phyloP scores from a whole-genome alignment of 192 early-diverging fungal genomes.

The Borealophlyctis nickersoniae region DNA sequence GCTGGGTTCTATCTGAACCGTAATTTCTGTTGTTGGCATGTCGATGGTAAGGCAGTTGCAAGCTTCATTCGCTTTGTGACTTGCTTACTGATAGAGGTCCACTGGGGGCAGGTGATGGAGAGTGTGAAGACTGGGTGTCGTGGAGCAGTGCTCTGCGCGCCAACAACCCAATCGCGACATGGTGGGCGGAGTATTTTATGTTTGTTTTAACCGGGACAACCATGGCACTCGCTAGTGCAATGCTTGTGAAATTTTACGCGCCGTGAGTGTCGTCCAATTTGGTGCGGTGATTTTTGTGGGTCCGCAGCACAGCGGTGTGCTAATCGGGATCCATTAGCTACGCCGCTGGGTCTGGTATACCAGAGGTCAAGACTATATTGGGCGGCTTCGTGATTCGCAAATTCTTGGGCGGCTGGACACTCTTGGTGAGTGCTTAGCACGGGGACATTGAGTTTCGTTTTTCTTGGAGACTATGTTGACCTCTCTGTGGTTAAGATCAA shows the following conservation, averaged over 20 bases:
- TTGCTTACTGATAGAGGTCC: neutral
- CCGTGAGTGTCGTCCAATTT: conserved; percentile 22
- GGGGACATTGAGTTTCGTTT: neutral
- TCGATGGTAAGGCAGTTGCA: conserved; percentile 19
- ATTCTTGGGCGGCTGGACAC: conserved; percentile 86
- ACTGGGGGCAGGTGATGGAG: neutral
- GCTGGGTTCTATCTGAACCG: conserved; percentile 45
- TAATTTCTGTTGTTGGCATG: conserved; percentile 53
- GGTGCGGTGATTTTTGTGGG: neutral
- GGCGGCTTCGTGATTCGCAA: conserved; percentile 94
- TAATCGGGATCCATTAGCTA: conserved; percentile 30
- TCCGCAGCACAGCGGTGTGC: too few species aligned
- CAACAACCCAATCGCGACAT: conserved; percentile 6
- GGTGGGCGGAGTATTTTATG: conserved; percentile 31
- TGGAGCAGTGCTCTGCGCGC: conserved; percentile 29
- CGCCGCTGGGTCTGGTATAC: conserved; percentile 74
- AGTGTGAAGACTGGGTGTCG: conserved; percentile 36
- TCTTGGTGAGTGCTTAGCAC: conserved; percentile 54
- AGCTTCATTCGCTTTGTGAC: neutral
- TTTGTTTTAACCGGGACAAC: conserved; percentile 31
- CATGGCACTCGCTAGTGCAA: conserved; percentile 35
- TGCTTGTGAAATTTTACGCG: conserved; percentile 43
- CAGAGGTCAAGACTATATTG: conserved; percentile 94
- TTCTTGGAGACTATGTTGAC: conserved; percentile 1
- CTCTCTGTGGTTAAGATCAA: conserved; percentile 48